These are phyloP conservation scores for Fusarium sulawesiense DNA, from an alignment of 2,329 filamentous ascomycete species.

Conservation along the genomic window DNA sequence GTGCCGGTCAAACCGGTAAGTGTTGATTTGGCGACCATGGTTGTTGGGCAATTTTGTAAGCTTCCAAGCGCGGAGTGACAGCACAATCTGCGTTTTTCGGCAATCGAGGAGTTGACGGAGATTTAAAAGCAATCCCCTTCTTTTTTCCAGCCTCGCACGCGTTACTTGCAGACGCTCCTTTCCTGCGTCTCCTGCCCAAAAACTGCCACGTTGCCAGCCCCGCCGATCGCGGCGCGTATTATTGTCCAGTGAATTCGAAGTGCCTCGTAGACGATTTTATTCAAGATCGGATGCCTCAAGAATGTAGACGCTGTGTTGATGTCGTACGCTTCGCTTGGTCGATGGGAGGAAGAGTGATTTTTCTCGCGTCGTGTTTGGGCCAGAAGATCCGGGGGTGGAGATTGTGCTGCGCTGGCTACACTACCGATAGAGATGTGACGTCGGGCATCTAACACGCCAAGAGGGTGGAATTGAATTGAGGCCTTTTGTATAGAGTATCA, in stretches of 20 bases:
- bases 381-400: conserved; percentile 25
- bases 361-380: conserved; percentile 16
- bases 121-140: not conserved
- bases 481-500: conserved; percentile 3
- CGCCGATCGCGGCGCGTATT: conserved; percentile 29
- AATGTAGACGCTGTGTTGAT: conserved; percentile 23
- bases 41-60: conserved; percentile 1
- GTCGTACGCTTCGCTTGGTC: conserved; percentile 22
- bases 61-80: not conserved
- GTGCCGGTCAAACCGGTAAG: conserved; percentile 48
- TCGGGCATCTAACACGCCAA: conserved; percentile 25
- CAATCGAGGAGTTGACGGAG: not conserved
- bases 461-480: not conserved
- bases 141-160: not conserved
- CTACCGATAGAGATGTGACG: conserved; percentile 12
- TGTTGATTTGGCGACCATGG: conserved; percentile 47
- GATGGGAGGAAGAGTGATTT: not conserved
- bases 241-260: conserved; percentile 30
- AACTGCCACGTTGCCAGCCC: conserved; percentile 43
- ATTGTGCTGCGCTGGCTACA: conserved; percentile 25
- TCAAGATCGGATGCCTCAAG: conserved; percentile 6
- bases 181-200: not conserved
- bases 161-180: not conserved
- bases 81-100: not conserved
- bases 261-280: conserved; percentile 23